These are phyloP conservation scores for Camellia oleifera DNA, from an alignment of 179 eudicot genomes.

Conservation along the genomic window DNA sequence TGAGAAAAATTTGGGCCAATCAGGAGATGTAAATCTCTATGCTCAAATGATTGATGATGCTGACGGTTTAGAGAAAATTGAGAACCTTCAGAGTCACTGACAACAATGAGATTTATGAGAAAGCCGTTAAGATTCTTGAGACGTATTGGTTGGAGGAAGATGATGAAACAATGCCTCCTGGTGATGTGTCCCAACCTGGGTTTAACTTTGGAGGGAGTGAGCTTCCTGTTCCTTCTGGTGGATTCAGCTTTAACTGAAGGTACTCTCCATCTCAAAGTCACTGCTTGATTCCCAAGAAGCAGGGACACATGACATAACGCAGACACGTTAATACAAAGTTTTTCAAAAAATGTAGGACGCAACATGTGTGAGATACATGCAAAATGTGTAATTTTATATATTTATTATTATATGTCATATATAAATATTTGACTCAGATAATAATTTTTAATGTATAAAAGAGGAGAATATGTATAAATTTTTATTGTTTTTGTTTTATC, in stretches of 20 bases:
- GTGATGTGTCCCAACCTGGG: conserved; percentile 47
- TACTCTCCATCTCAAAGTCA: neutral
- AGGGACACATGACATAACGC: neutral
- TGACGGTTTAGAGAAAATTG: conserved; percentile 70
- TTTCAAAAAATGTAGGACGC: neutral
- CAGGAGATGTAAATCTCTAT: conserved; percentile 48
- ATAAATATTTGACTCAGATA: too few relatives aligned
- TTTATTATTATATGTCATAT: too few relatives aligned
- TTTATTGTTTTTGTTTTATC: too few relatives aligned
- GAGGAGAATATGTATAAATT: too few relatives aligned
- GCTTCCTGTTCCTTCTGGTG: conserved; percentile 48
- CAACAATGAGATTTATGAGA: conserved; percentile 72
- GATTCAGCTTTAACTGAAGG: conserved; percentile 62
- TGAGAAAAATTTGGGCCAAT: conserved; percentile 48
- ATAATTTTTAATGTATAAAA: too few relatives aligned
- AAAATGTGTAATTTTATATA: too few relatives aligned
- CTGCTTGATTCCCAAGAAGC: neutral
- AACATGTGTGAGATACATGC: too few relatives aligned
- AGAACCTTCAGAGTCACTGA: conserved; percentile 69
- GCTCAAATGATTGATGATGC: conserved; percentile 66
- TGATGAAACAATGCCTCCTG: conserved; percentile 48
- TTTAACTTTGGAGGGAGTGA: conserved; percentile 49
- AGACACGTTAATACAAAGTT: neutral
- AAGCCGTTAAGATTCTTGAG: conserved; percentile 64
- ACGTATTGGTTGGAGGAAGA: conserved; percentile 68